phyloP scores from a whole-genome alignment of 1,139 yeast species.

The Yamadazyma sp. region DNA sequence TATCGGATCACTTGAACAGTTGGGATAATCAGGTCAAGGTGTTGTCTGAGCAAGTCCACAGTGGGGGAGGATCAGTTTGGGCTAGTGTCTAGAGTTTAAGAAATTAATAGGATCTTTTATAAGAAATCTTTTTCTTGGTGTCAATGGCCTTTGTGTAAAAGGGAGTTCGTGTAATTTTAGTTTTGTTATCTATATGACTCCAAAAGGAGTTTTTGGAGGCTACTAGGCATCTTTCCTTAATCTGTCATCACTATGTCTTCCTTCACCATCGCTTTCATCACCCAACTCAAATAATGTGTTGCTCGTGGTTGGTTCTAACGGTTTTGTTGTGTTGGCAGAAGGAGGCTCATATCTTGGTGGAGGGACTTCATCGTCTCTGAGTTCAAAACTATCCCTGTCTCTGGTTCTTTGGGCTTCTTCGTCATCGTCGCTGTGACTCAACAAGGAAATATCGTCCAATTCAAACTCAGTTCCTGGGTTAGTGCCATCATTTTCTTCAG shows the following conservation, averaged over 20 bases:
- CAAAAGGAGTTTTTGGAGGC: background rate
- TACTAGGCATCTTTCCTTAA: conserved; percentile 16
- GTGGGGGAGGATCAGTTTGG: conserved; percentile 42
- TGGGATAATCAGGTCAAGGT: conserved; percentile 79
- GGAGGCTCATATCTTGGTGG: conserved; percentile 25
- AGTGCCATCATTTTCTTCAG: conserved; percentile 57
- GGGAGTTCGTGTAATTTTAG: background rate
- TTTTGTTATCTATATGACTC: too few species aligned
- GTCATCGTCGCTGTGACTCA: conserved; percentile 49
- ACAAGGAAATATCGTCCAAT: conserved; percentile 68
- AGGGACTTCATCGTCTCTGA: conserved; percentile 21
- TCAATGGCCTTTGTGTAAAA: too few species aligned
- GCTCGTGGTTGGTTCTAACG: conserved; percentile 15
- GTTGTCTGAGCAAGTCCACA: conserved; percentile 50
- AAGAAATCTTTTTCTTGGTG: too few species aligned
- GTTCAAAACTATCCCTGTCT: conserved; percentile 36
- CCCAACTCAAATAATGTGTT: conserved; percentile 42
- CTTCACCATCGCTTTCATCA: conserved; percentile 32
- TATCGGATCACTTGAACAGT: conserved; percentile 67
- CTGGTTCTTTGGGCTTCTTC: conserved; percentile 20
- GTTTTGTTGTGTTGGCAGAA: conserved; percentile 9
- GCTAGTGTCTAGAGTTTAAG: conserved; percentile 23
- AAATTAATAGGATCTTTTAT: background rate
- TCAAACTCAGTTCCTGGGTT: conserved; percentile 63
- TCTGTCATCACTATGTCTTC: conserved; percentile 31